These are phyloP conservation scores for Fusarium coicis DNA, from an alignment of 2,329 filamentous ascomycete species.

Conservation along the genomic window DNA sequence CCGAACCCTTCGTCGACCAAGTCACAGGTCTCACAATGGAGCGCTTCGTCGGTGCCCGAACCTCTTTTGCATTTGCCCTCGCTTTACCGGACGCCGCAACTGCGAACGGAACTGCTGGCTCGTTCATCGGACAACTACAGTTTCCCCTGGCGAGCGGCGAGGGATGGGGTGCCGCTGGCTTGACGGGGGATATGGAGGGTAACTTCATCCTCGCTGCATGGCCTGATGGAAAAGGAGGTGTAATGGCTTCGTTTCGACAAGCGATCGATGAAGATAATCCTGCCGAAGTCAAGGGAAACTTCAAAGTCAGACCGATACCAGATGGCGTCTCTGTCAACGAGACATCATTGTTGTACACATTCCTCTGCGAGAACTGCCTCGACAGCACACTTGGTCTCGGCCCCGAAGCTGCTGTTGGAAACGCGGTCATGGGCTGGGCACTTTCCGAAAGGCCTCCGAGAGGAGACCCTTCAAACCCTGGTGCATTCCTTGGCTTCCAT, in stretches of 20 bases:
- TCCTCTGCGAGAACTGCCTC: constrained; percentile 10
- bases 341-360: not conserved
- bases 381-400: not conserved
- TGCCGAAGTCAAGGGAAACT: not conserved
- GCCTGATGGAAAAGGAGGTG: constrained; percentile 11
- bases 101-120: not conserved
- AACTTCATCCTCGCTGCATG: constrained; percentile 11
- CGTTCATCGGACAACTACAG: constrained; percentile 1
- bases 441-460: not conserved
- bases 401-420: not conserved
- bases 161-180: constrained; percentile 9
- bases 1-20: not conserved
- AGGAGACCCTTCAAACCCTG: not conserved
- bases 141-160: not conserved
- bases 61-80: not conserved
- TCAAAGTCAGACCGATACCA: constrained; percentile 5
- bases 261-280: constrained; percentile 17
- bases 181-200: constrained; percentile 14
- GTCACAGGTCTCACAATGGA: constrained; percentile 22
- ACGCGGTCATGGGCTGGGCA: constrained; percentile 15
- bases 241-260: constrained; percentile 14
- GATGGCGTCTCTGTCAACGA: constrained; percentile 7
- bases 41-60: not conserved
- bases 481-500: constrained; percentile 1
- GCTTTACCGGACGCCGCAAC: not conserved